Evolutionary conservation across 2,329 filamentous ascomycete genomes (phyloP).

Genomic region (Pyricularia sp.): DNA sequence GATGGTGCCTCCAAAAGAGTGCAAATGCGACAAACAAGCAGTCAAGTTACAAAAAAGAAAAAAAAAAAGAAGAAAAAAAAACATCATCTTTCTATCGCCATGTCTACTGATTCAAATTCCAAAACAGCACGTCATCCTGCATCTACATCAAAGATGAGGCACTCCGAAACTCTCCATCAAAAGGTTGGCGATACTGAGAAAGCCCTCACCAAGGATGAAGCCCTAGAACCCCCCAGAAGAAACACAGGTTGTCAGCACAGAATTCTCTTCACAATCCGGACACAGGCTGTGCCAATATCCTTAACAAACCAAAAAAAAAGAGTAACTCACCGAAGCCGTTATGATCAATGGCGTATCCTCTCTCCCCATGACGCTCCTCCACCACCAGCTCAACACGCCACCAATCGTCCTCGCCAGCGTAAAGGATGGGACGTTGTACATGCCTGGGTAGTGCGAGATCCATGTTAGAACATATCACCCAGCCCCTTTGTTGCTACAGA

Average conservation of each 20-base stretch:
- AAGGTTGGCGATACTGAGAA: slow-evolving; percentile 86
- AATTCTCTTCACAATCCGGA: neutral
- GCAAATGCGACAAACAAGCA: neutral
- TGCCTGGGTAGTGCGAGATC: slow-evolving; percentile 41
- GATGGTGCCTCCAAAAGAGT: neutral
- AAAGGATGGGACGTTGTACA: slow-evolving; percentile 97
- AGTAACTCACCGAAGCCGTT: slow-evolving; percentile 55
- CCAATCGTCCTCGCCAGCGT: slow-evolving; percentile 82
- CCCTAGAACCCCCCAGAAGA: too few species aligned
- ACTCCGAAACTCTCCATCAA: slow-evolving; percentile 68
- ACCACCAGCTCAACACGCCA: slow-evolving; percentile 67
- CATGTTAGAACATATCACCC: neutral
- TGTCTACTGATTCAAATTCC: neutral
- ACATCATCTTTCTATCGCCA: neutral
- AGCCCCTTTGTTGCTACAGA: neutral
- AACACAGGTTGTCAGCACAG: neutral
- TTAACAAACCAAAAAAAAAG: neutral
- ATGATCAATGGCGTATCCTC: slow-evolving; percentile 75
- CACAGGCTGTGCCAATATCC: neutral
- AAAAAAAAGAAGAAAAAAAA: neutral
- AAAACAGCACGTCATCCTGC: neutral
- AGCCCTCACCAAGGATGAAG: slow-evolving; percentile 84
- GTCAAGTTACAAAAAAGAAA: neutral
- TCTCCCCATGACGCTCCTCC: slow-evolving; percentile 45
- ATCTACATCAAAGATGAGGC: slow-evolving; percentile 40